Evolutionary conservation across 257 asterid genomes (phyloP).

Genomic region (Jasminum sambac): DNA sequence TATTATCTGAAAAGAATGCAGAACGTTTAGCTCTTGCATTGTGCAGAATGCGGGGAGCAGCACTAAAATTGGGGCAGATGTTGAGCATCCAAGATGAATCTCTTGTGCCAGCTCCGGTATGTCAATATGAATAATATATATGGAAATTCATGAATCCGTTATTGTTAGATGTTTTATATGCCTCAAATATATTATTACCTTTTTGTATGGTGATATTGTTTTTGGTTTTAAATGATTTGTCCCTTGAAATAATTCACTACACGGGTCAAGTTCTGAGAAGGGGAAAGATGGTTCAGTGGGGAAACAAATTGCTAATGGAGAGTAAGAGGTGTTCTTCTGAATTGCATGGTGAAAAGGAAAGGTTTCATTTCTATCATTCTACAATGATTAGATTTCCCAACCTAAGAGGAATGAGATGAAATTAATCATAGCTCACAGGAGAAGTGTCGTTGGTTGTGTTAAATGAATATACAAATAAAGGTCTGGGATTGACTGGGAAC

Average conservation of each 20-base stretch:
- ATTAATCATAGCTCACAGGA: not conserved
- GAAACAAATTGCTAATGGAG: not conserved
- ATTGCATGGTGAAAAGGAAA: not conserved
- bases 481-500: not conserved
- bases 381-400: not conserved
- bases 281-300: not conserved
- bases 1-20: slow-evolving; percentile 83
- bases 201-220: not conserved
- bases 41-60: slow-evolving; percentile 99
- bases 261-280: not conserved
- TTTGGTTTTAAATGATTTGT: not conserved
- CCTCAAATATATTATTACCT: slow-evolving; percentile 9
- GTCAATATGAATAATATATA: slow-evolving; percentile 19
- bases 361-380: not conserved
- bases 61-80: slow-evolving; percentile 97
- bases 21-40: slow-evolving; percentile 96
- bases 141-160: slow-evolving; percentile 7
- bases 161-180: slow-evolving; percentile 5
- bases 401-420: not conserved
- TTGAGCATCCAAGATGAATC: slow-evolving; percentile 96
- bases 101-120: slow-evolving; percentile 91
- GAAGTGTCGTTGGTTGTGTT: not conserved
- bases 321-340: not conserved
- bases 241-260: not conserved
- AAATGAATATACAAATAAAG: not conserved